Conservation (phyloP, 2,329 filamentous ascomycete genomes). For the Pestalotiopsis fici region DNA sequence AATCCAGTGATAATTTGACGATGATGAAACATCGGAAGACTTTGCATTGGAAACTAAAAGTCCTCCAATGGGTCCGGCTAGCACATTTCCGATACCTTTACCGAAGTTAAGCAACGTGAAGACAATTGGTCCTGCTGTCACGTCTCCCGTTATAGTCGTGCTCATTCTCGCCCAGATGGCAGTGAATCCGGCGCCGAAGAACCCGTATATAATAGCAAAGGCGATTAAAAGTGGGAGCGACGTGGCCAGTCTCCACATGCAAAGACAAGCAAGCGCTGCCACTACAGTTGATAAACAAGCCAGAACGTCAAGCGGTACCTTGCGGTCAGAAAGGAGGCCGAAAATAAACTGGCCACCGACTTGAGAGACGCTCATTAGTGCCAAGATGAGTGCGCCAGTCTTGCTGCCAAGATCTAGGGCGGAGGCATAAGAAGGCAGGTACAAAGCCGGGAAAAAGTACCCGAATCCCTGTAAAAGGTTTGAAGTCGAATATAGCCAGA, state of each 20-base stretch:
- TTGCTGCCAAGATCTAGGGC: conserved; percentile 35
- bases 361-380: conserved; percentile 49
- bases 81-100: conserved; percentile 18
- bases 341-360: conserved; percentile 51
- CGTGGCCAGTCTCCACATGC: conserved; percentile 53
- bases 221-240: conserved; percentile 43
- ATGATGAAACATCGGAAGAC: conserved; percentile 8
- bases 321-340: conserved; percentile 50
- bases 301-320: conserved; percentile 36
- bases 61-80: conserved; percentile 16
- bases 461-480: conserved; percentile 53
- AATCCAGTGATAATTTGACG: conserved; percentile 14
- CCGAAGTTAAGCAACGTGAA: conserved; percentile 16
- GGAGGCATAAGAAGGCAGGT: conserved; percentile 47
- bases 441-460: conserved; percentile 54
- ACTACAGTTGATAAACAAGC: conserved; percentile 43
- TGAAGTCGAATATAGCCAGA: conserved; percentile 52
- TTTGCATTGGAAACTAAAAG: conserved; percentile 14
- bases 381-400: conserved; percentile 45
- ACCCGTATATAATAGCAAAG: conserved; percentile 55
- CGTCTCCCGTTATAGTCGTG: conserved; percentile 14
- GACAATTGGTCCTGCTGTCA: conserved; percentile 14
- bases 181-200: conserved; percentile 54
- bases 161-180: conserved; percentile 44
- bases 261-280: conserved; percentile 46